These are phyloP conservation scores for Alternaria hordeiaustralica DNA, from an alignment of 2,329 filamentous ascomycete genomes.

Conservation along the genomic window DNA sequence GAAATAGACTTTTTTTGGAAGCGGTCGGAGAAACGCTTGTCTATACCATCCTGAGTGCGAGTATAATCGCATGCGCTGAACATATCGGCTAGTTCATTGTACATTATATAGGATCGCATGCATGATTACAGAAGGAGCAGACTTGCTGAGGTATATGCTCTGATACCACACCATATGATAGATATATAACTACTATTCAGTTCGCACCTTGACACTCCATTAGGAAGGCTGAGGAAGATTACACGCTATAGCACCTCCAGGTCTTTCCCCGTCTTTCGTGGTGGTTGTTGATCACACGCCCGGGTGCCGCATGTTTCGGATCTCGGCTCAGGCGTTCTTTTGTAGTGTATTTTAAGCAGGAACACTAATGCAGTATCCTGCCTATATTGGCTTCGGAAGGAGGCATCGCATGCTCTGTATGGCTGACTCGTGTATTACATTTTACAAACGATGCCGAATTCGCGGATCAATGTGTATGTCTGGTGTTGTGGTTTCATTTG, in stretches of 20 bases:
- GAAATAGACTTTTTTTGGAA: conserved; percentile 22
- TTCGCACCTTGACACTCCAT: not conserved
- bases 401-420: not conserved
- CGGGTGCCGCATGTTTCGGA: not conserved
- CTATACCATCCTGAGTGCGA: not conserved
- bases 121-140: not conserved
- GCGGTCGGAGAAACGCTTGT: not conserved
- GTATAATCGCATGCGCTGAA: not conserved
- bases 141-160: not conserved
- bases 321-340: not conserved
- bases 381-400: not conserved
- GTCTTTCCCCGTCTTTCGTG: not conserved
- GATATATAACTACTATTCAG: not conserved
- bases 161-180: not conserved
- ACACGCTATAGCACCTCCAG: not conserved
- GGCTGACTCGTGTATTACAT: not conserved
- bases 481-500: not conserved
- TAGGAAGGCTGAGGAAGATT: not conserved
- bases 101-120: not conserved
- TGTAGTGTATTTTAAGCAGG: not conserved
- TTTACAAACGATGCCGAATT: not conserved
- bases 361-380: not conserved
- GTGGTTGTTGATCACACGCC: not conserved
- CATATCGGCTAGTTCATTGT: not conserved
- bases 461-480: not conserved